These are phyloP conservation scores for Leccinum subtestaceum DNA, from an alignment of 768 basidiomycete species.

Conservation along the genomic window DNA sequence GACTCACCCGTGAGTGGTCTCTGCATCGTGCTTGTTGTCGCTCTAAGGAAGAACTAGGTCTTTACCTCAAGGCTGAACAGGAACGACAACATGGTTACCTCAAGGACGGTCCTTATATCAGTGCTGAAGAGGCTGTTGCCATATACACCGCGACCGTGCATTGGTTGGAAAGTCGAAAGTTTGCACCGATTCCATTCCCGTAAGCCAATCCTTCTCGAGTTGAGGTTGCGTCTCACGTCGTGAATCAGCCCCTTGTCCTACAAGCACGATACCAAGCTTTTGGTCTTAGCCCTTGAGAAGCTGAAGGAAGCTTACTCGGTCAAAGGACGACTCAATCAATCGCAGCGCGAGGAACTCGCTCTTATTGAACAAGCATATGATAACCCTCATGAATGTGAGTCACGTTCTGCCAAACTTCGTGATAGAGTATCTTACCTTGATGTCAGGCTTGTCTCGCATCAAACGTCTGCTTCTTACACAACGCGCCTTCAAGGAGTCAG, in stretches of 20 bases:
- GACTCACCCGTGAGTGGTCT: slow-evolving; percentile 75
- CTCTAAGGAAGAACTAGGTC: slow-evolving; percentile 40
- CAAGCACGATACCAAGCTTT: slow-evolving; percentile 97
- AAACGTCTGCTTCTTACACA: slow-evolving; percentile 96
- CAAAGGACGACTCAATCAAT: slow-evolving; percentile 96
- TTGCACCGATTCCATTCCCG: slow-evolving; percentile 99
- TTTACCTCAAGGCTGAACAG: slow-evolving; percentile 98
- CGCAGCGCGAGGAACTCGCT: slow-evolving; percentile 96
- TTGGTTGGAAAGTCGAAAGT: slow-evolving; percentile 97
- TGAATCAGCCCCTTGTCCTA: slow-evolving; percentile 80
- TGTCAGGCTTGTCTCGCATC: slow-evolving; percentile 83
- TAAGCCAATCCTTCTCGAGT: slow-evolving; percentile 34
- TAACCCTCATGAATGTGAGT: slow-evolving; percentile 94
- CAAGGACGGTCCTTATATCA: slow-evolving; percentile 99
- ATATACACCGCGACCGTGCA: slow-evolving; percentile 99
- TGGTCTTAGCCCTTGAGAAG: slow-evolving; percentile 96
- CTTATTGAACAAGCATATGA: slow-evolving; percentile 99
- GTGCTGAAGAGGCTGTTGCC: slow-evolving; percentile 97
- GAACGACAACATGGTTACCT: slow-evolving; percentile 98
- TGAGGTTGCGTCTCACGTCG: slow-evolving; percentile 1
- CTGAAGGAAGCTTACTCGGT: slow-evolving; percentile 99
- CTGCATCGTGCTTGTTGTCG: not conserved
- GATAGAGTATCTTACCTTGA: slow-evolving; percentile 4
- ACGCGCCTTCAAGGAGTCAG: slow-evolving; percentile 97
- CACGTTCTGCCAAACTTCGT: not conserved